Conservation (phyloP, 768 basidiomycete genomes). For the Chiua virens region DNA sequence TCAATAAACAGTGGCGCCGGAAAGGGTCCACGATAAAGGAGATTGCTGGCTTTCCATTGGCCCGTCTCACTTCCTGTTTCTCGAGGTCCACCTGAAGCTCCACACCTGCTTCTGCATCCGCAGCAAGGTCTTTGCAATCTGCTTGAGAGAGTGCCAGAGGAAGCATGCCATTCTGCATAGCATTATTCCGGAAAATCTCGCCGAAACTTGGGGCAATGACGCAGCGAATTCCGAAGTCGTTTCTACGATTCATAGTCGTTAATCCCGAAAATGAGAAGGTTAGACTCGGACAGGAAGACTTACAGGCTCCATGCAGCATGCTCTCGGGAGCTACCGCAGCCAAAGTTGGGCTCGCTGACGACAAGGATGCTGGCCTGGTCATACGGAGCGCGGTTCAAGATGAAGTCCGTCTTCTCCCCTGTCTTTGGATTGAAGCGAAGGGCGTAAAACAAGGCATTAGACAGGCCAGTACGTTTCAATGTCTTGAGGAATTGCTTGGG, state of each 20-base stretch:
- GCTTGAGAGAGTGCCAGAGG: constrained; percentile 70
- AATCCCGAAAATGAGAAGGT: not conserved
- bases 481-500: constrained; percentile 95
- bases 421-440: constrained; percentile 76
- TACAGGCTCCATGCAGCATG: constrained; percentile 89
- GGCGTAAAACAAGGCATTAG: constrained; percentile 80
- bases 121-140: constrained; percentile 68
- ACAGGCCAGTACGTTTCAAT: constrained; percentile 84
- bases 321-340: constrained; percentile 87
- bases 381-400: constrained; percentile 80
- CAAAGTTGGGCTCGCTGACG: constrained; percentile 87
- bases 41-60: constrained; percentile 70
- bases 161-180: constrained; percentile 94
- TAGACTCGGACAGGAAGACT: constrained; percentile 29
- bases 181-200: constrained; percentile 87
- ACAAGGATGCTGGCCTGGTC: constrained; percentile 76
- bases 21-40: constrained; percentile 85
- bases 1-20: constrained; percentile 89
- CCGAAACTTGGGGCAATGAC: constrained; percentile 88
- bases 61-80: constrained; percentile 73
- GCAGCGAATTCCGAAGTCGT: constrained; percentile 89
- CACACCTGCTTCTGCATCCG: constrained; percentile 73
- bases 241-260: constrained; percentile 38
- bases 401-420: constrained; percentile 78
- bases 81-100: constrained; percentile 86